Evolutionary conservation across 2,329 filamentous ascomycete species (phyloP), one percentile per base, ranked within the genome.

Genomic region (Colletotrichum gigasporum): DNA sequence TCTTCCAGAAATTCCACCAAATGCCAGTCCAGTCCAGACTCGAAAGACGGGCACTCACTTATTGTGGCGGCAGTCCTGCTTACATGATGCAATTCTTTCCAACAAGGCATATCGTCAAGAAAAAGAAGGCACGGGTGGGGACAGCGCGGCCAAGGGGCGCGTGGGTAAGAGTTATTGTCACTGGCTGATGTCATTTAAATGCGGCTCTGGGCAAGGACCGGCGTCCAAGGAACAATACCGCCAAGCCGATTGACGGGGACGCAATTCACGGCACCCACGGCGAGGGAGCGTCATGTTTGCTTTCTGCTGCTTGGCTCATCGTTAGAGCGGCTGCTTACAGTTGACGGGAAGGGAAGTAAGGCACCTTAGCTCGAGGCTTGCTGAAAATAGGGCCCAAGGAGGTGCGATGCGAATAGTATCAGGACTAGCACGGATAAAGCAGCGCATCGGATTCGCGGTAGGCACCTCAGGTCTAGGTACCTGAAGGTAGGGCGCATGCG

Each of bases 171-270:
- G 34, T 44, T 42, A 55, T 44, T 44, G 16, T 55, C 56, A 65
- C 48, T 61, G 56, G 62, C 42, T 30, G 32, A 44, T 62, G 41
- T 65, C 56, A 61, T 55, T 50, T 55, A 55, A 61, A 54, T 44
- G 34, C 56, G 62, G 56, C 62, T 61, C 39, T 35, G 11, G 54
- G 60, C 60, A 59, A 28, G 54, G 60, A 52, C 60, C 24, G 32
- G 60, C 60, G 28, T 52, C 9, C 34, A 30, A 52, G 32, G 9
- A 20, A 37, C 24, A 56, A 26, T 30, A 44, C 20, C 42, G 44
- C 22, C 47, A 58, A 10, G 54, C 54, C 32, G 41, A 44, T 56
- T 20, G 28, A 56, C 37, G 20, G 24, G 44, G 28, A 48, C 12
- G n/a, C 44, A 14, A 26, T 12, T 32, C 7, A 7, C 7, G 30